Conservation (phyloP, 441 rosid genomes). For the Populus hybrid region DNA sequence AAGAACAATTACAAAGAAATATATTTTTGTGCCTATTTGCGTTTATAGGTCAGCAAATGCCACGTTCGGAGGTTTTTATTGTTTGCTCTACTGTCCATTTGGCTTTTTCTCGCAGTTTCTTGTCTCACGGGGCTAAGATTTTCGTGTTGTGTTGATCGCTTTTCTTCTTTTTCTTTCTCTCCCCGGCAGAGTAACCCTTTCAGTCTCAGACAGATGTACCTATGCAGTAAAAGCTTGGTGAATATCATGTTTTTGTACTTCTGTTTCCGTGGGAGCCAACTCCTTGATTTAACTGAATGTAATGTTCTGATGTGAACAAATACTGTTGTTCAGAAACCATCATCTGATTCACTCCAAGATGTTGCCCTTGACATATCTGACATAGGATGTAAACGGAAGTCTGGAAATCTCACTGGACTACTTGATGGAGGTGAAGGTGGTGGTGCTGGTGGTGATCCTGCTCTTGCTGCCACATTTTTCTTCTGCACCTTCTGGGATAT, state of each 20-base stretch:
- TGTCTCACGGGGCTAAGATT: not conserved
- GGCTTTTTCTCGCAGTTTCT: too few species aligned
- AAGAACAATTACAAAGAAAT: not conserved
- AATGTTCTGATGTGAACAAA: not conserved
- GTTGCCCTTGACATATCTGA: constrained; percentile 23
- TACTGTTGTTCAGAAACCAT: constrained; percentile 31
- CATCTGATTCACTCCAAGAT: constrained; percentile 40
- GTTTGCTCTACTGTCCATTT: not conserved
- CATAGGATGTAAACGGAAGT: constrained; percentile 33
- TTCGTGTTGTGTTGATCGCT: too few species aligned
- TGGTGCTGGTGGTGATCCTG: constrained; percentile 13
- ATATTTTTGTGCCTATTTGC: not conserved
- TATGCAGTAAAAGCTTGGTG: not conserved
- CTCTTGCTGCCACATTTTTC: constrained; percentile 17
- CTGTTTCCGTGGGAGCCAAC: not conserved
- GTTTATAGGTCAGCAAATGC: not conserved
- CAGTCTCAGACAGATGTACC: not conserved
- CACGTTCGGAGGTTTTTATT: not conserved
- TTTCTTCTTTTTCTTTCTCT: too few species aligned
- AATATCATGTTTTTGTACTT: not conserved
- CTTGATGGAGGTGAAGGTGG: constrained; percentile 24
- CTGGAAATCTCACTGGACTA: constrained; percentile 26
- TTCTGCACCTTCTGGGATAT: constrained; percentile 37
- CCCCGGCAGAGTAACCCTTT: not conserved
- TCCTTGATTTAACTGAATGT: not conserved